Conservation (phyloP, 2,329 filamentous ascomycete species). For the Fusarium proliferatum region DNA sequence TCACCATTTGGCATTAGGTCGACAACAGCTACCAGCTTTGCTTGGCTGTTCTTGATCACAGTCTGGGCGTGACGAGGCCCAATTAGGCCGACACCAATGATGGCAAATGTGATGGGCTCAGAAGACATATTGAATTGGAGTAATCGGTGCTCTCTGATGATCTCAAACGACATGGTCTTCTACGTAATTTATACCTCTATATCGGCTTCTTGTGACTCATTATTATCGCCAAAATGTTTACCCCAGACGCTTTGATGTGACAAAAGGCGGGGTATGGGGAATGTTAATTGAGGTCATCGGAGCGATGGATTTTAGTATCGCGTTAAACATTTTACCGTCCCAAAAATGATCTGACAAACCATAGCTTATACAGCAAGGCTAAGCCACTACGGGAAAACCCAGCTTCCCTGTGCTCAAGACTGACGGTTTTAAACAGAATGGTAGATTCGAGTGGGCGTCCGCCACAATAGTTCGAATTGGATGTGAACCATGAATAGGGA, state of each 20-base stretch:
- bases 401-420: neutral
- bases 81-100: slow-evolving; percentile 48
- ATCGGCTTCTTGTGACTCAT: neutral
- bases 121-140: slow-evolving; percentile 11
- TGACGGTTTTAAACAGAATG: neutral
- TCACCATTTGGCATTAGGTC: slow-evolving; percentile 42
- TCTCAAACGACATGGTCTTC: neutral
- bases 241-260: neutral
- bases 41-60: slow-evolving; percentile 34
- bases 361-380: neutral
- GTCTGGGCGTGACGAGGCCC: slow-evolving; percentile 48
- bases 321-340: slow-evolving; percentile 2
- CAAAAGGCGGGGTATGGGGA: slow-evolving; percentile 4
- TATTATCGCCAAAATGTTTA: slow-evolving; percentile 26
- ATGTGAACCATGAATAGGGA: neutral
- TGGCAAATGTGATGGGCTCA: slow-evolving; percentile 28
- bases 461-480: neutral
- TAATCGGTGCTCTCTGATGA: neutral
- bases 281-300: neutral
- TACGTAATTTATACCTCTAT: neutral
- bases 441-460: neutral
- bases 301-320: neutral
- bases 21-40: slow-evolving; percentile 46
- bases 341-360: neutral
- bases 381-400: neutral